These are phyloP conservation scores for Citrus sinensis DNA, from an alignment of 345 rosid genomes.

Conservation along the genomic window DNA sequence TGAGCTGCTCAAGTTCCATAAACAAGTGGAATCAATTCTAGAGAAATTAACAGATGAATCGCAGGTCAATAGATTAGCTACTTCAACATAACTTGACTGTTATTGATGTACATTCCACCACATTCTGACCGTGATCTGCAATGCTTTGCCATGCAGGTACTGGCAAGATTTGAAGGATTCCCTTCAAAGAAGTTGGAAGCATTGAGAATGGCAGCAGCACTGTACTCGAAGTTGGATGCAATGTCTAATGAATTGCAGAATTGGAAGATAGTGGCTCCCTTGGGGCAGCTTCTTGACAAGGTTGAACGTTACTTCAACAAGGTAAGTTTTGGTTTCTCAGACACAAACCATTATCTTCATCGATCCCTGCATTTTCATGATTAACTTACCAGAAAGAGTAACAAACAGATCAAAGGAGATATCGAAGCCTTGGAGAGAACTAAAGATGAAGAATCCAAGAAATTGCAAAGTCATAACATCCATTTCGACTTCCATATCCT, in stretches of 20 bases:
- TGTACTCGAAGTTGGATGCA: constrained; percentile 51
- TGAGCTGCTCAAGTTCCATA: constrained; percentile 66
- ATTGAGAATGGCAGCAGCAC: constrained; percentile 64
- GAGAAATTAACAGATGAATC: constrained; percentile 87
- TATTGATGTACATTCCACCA: neutral
- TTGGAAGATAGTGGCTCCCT: constrained; percentile 66
- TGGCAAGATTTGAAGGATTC: constrained; percentile 83
- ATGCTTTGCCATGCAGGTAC: constrained; percentile 45
- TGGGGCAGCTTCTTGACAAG: constrained; percentile 68
- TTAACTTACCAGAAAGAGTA: neutral
- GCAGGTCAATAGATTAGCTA: constrained; percentile 43
- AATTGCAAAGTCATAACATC: constrained; percentile 64
- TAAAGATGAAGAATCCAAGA: constrained; percentile 83
- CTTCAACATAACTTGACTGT: neutral
- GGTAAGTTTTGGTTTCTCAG: constrained; percentile 33
- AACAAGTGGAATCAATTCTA: constrained; percentile 71
- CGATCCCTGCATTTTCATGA: neutral
- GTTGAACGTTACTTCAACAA: constrained; percentile 74
- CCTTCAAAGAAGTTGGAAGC: constrained; percentile 90
- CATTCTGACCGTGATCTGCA: neutral
- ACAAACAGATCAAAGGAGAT: constrained; percentile 66
- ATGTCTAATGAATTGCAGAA: constrained; percentile 54
- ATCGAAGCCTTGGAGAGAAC: constrained; percentile 67
- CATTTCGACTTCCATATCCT: constrained; percentile 69
- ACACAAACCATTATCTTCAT: neutral